Base-by-base conservation (phyloP, 768 basidiomycete genomes). In the Neoboletus subvelutipes region DNA sequence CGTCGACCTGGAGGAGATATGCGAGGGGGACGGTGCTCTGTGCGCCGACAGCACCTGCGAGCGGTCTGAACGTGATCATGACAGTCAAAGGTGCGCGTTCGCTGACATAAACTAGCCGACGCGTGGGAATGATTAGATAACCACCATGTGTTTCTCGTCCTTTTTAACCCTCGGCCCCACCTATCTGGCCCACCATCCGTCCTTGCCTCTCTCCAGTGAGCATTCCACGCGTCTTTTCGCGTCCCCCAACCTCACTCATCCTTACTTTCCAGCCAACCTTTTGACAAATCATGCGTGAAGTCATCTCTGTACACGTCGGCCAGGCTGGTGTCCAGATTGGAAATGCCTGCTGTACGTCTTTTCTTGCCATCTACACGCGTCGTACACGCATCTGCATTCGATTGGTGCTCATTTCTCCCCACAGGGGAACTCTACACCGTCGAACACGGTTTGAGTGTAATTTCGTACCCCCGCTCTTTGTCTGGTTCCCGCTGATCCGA, bases 251-350 rank as follows among this genome's bases (percentile, higher is more conserved):
- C n/a, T n/a, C n/a, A n/a, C 51, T 62, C 52, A 59, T 22, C 49
- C 43, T 1, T 24, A 37, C 22, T 47, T 4, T 34, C 5, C 26
- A 67, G 64, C 52, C 51, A 63, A 57, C 33, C 29, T 41, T 20
- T 39, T 52, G n/a, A 54, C 53, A 64, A 66, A 79, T 68, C 75
- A 92, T 92, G 90, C 88, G 90, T 82, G 90, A 92, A 88, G 94
- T 98, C 76, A 96, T 97, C 81, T 96, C 93, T 65, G 83, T 98
- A 72, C 94, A 98, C 78, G 95, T 98, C 73, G 96, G 96, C 71
- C 97, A 99, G 81, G 97, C 96, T 71, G 94, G 94, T 86, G 89
- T 92, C 67, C 92, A 94, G 81, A 91, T 94, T 69, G 95, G 96
- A 71, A 98, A 98, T 76, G 96, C 97, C 71, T 99, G 94, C 79